phyloP scores from a whole-genome alignment of 352 stramenopile species.

The Pythium scleroteichum region DNA sequence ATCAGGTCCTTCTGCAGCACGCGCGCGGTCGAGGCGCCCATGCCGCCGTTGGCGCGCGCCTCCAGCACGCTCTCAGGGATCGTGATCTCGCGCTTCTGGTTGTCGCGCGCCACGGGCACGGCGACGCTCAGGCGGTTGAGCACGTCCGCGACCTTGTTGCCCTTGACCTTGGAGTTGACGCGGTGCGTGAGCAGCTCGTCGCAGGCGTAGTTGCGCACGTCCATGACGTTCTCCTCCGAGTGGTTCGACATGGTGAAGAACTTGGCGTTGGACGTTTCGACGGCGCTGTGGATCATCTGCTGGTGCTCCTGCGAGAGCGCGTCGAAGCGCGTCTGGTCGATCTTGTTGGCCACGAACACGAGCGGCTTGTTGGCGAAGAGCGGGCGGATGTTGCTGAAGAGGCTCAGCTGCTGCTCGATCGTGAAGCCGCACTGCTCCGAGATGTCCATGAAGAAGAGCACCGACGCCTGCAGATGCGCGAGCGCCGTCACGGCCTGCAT shows the following conservation, averaged over 20 bases:
- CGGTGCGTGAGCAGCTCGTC: conserved; percentile 94
- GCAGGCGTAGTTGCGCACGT: conserved; percentile 95
- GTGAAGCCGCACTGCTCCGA: conserved; percentile 99
- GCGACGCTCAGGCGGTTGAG: conserved; percentile 97
- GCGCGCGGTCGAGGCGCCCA: conserved; percentile 31
- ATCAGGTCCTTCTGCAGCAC: conserved; percentile 86
- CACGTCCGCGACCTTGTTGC: conserved; percentile 96
- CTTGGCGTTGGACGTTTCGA: conserved; percentile 81
- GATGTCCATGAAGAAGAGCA: conserved; percentile 99
- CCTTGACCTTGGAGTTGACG: conserved; percentile 93
- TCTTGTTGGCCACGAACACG: conserved; percentile 99
- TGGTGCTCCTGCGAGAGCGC: conserved; percentile 78
- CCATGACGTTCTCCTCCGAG: conserved; percentile 96
- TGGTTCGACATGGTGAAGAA: conserved; percentile 99
- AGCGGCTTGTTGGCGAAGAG: conserved; percentile 99
- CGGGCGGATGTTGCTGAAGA: conserved; percentile 98
- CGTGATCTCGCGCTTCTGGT: conserved; percentile 84
- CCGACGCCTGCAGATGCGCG: conserved; percentile 98
- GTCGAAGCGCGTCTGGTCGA: conserved; percentile 96
- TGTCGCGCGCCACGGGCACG: conserved; percentile 93
- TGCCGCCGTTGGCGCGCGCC: conserved; percentile 63
- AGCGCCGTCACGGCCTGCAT: conserved; percentile 99
- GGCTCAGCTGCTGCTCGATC: conserved; percentile 96
- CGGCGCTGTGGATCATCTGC: conserved; percentile 76
- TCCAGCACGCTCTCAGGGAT: conserved; percentile 94